phyloP scores from a whole-genome alignment of 2,329 filamentous ascomycete genomes.

The Xylariales sp. region DNA sequence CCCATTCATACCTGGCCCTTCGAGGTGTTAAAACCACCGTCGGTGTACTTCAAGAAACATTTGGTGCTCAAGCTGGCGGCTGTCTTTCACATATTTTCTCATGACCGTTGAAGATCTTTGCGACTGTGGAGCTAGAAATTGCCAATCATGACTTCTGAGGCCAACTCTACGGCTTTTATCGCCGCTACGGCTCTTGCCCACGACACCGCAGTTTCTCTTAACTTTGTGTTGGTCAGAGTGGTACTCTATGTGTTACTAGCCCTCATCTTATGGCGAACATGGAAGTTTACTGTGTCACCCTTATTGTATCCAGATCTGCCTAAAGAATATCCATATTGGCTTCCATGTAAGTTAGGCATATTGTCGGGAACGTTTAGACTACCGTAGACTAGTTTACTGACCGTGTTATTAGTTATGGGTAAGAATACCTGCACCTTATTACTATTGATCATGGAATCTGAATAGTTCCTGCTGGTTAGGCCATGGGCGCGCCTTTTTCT shows the following conservation, averaged over 20 bases:
- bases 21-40: not conserved
- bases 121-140: no score
- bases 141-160: not conserved
- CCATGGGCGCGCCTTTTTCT: constrained; percentile 42
- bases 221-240: not conserved
- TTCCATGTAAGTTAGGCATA: constrained; percentile 30
- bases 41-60: not conserved
- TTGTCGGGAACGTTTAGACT: not conserved
- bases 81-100: not conserved
- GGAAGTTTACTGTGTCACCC: constrained; percentile 34
- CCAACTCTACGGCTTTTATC: not conserved
- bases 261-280: constrained; percentile 22
- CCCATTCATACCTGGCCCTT: not conserved
- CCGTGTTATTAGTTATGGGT: constrained; percentile 20
- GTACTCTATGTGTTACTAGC: not conserved
- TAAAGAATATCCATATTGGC: constrained; percentile 32
- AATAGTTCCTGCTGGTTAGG: constrained; percentile 29
- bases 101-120: not conserved
- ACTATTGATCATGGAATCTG: not conserved
- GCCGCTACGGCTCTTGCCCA: not conserved
- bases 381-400: not conserved
- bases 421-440: not conserved
- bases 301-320: constrained; percentile 25
- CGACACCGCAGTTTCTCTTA: not conserved
- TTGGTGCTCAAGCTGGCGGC: no score